A percentile compares a stretch with the other conserved stretches of the same genome.
Conservation (phyloP, 163 green algal genomes). For the Scenedesmus sp. region DNA sequence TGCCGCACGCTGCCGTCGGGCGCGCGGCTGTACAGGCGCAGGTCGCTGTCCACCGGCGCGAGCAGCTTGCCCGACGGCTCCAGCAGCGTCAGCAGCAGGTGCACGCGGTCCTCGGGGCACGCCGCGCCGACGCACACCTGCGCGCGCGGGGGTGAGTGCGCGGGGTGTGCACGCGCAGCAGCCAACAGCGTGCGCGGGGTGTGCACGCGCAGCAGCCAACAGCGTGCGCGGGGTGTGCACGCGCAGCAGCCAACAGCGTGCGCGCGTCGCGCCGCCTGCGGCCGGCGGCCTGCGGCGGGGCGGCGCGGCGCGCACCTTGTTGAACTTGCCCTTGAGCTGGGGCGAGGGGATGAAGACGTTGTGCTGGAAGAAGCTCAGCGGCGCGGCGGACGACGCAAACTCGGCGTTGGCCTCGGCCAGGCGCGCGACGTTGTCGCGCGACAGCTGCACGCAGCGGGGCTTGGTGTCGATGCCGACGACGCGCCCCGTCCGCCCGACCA, state of each 20-base stretch:
- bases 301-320: constrained; percentile 36
- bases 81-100: constrained; percentile 44
- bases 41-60: constrained; percentile 44
- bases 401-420: constrained; percentile 24
- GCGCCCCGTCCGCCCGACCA: constrained; percentile 48
- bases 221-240: too few species aligned
- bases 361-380: constrained; percentile 2
- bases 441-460: constrained; percentile 32
- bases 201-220: too few species aligned
- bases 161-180: too few species aligned
- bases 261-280: too few species aligned
- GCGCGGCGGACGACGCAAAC: constrained; percentile 18
- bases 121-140: constrained; percentile 44
- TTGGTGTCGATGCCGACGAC: constrained; percentile 57
- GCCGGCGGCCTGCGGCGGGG: too few species aligned
- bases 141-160: too few species aligned
- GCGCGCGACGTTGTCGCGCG: constrained; percentile 33
- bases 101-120: constrained; percentile 30
- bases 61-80: constrained; percentile 34
- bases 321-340: constrained; percentile 40
- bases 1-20: constrained; percentile 16
- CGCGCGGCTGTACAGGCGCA: constrained; percentile 36
- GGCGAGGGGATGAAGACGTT: constrained; percentile 40
- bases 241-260: not conserved
- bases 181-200: too few species aligned